Conservation (phyloP, 2,329 filamentous ascomycete species). For the Fusarium nurragi region DNA sequence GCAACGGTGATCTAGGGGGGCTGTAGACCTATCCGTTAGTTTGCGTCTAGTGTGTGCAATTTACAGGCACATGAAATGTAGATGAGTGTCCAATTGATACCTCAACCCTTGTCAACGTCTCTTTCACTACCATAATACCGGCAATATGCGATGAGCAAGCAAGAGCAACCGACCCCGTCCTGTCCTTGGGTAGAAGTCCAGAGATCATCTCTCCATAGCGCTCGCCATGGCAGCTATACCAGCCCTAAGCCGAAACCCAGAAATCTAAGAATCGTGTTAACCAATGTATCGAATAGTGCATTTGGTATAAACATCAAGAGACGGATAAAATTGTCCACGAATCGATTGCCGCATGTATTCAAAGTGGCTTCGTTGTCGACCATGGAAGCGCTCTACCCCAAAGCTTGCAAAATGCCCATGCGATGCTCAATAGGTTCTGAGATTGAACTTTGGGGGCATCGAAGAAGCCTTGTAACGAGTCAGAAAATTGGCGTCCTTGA, state of each 20-base stretch:
- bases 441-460: slow-evolving; percentile 29
- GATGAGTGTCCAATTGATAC: slow-evolving; percentile 24
- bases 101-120: slow-evolving; percentile 3
- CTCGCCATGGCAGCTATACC: not conserved
- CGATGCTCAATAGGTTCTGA: not conserved
- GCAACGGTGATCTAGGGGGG: slow-evolving; percentile 3
- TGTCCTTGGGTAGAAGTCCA: not conserved
- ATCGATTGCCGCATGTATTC: slow-evolving; percentile 16
- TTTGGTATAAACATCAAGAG: slow-evolving; percentile 3
- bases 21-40: not conserved
- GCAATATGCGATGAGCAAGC: not conserved
- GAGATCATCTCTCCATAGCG: not conserved
- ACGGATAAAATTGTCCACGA: slow-evolving; percentile 39
- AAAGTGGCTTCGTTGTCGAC: slow-evolving; percentile 15
- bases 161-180: not conserved
- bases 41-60: slow-evolving; percentile 9
- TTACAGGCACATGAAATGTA: slow-evolving; percentile 14
- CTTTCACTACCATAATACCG: not conserved
- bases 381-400: slow-evolving; percentile 1
- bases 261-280: not conserved
- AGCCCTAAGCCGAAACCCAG: not conserved
- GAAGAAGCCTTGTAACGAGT: not conserved
- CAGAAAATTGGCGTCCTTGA: slow-evolving; percentile 7
- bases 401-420: slow-evolving; percentile 17
- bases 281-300: not conserved